These are phyloP conservation scores for Xylaria bambusicola DNA, from an alignment of 495 filamentous ascomycete species.

Conservation along the genomic window DNA sequence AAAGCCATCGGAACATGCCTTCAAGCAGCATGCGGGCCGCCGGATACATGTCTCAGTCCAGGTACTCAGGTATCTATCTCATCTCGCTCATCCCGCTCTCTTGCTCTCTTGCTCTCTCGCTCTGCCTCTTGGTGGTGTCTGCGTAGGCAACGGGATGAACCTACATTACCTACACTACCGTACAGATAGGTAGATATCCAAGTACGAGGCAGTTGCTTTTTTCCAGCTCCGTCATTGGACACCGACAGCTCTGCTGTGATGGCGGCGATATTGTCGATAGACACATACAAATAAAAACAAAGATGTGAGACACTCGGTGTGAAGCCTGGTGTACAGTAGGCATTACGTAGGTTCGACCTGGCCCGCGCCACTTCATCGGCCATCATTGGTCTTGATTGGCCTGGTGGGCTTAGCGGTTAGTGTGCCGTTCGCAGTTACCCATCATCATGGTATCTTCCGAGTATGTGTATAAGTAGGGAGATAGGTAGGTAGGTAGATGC, in stretches of 20 bases:
- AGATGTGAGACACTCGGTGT: not conserved
- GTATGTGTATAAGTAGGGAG: too few species aligned
- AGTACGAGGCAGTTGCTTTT: constrained; percentile 8
- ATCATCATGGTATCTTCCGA: constrained; percentile 8
- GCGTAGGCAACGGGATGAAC: too few species aligned
- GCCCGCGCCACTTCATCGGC: too few species aligned
- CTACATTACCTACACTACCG: too few species aligned
- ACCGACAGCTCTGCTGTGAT: not conserved
- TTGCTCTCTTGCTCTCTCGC: too few species aligned
- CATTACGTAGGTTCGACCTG: not conserved
- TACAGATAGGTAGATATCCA: too few species aligned
- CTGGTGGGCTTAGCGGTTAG: too few species aligned
- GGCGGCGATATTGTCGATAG: not conserved
- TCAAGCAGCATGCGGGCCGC: not conserved
- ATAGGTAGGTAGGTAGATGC: too few species aligned
- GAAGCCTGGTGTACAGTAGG: not conserved
- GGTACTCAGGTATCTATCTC: too few species aligned
- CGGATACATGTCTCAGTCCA: not conserved
- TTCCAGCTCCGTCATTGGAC: not conserved
- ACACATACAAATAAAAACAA: not conserved
- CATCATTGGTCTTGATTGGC: constrained; percentile 12
- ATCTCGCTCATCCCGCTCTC: not conserved
- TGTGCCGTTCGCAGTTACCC: constrained; percentile 6
- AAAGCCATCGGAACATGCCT: not conserved
- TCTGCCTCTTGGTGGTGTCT: too few species aligned